These are phyloP conservation scores for Mariannaea sp. DNA, from an alignment of 2,329 filamentous ascomycete species.

Conservation along the genomic window DNA sequence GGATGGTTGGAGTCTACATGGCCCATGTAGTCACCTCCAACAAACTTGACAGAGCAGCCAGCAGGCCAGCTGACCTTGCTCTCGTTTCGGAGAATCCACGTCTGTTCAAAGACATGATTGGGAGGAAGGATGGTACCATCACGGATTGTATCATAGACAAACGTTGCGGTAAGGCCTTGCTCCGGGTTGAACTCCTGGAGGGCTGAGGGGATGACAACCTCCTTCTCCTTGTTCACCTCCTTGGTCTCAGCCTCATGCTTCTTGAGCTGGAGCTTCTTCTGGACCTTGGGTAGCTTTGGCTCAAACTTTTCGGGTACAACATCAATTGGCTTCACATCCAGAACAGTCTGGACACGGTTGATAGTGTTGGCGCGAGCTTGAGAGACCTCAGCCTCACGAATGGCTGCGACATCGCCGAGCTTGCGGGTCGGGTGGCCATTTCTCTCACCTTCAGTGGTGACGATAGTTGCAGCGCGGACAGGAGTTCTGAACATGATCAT, in stretches of 20 bases:
- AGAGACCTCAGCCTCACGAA: conserved; percentile 52
- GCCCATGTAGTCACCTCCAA: conserved; percentile 96
- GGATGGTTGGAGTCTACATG: conserved; percentile 81
- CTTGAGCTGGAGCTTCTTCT: conserved; percentile 1
- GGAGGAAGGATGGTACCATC: conserved; percentile 77
- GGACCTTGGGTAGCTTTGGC: neutral
- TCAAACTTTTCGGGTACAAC: conserved; percentile 17
- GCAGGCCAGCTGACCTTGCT: conserved; percentile 81
- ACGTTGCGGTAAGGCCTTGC: conserved; percentile 59
- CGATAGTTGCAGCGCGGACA: conserved; percentile 85
- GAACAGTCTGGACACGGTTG: conserved; percentile 69
- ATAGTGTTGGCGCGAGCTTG: conserved; percentile 51
- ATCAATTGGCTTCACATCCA: conserved; percentile 70
- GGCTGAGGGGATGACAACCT: conserved; percentile 7
- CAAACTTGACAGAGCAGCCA: conserved; percentile 87
- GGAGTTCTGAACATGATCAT: conserved; percentile 97
- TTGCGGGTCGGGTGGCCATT: conserved; percentile 66
- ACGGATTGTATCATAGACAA: conserved; percentile 75
- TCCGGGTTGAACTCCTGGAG: conserved; percentile 24
- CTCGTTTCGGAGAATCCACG: conserved; percentile 88
- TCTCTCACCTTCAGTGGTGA: conserved; percentile 78
- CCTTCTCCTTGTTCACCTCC: conserved; percentile 34
- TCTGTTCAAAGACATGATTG: conserved; percentile 80
- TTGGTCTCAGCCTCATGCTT: conserved; percentile 4
- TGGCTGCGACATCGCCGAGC: conserved; percentile 68